phyloP scores from a whole-genome alignment of 78 protist genomes.

The Pigoraptor vietnamica region DNA sequence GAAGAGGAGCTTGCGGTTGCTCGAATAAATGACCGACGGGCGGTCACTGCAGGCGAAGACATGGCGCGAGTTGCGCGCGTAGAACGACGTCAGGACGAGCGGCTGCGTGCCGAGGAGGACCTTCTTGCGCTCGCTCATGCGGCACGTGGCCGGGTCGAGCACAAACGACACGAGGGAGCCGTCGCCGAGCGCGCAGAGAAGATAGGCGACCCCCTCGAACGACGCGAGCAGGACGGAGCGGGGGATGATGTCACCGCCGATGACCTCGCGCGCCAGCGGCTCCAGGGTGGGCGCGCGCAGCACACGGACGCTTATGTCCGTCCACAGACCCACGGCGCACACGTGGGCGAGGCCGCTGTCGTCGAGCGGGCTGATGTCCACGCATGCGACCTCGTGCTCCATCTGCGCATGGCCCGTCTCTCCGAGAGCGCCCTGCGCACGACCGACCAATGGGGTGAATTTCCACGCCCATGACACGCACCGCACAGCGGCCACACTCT shows the following conservation, averaged over 20 bases:
- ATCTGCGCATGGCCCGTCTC: conserved; percentile 4
- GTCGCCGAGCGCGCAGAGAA: conserved; percentile 77
- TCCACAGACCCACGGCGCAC: conserved; percentile 77
- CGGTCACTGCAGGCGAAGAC: conserved; percentile 84
- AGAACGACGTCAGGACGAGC: conserved; percentile 24
- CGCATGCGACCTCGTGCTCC: conserved; percentile 69
- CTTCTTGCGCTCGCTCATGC: conserved; percentile 54
- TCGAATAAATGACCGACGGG: conserved; percentile 75
- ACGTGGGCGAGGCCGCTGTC: background rate
- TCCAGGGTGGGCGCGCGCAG: conserved; percentile 56
- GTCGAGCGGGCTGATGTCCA: conserved; percentile 41
- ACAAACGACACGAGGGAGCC: conserved; percentile 67
- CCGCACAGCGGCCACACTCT: too few relatives aligned
- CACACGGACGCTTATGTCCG: conserved; percentile 49
- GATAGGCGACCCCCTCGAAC: conserved; percentile 41
- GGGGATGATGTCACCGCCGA: conserved; percentile 68
- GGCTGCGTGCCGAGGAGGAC: conserved; percentile 81
- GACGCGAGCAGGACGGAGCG: conserved; percentile 59
- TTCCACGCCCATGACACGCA: too few relatives aligned
- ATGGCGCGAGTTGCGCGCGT: background rate
- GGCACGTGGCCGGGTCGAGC: conserved; percentile 25
- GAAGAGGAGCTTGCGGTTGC: conserved; percentile 56
- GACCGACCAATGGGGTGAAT: too few relatives aligned
- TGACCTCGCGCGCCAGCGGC: conserved; percentile 20
- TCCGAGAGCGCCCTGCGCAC: background rate